These are phyloP conservation scores for Debaryomyces tyrocola DNA, from an alignment of 805 yeast genomes.

Conservation along the genomic window DNA sequence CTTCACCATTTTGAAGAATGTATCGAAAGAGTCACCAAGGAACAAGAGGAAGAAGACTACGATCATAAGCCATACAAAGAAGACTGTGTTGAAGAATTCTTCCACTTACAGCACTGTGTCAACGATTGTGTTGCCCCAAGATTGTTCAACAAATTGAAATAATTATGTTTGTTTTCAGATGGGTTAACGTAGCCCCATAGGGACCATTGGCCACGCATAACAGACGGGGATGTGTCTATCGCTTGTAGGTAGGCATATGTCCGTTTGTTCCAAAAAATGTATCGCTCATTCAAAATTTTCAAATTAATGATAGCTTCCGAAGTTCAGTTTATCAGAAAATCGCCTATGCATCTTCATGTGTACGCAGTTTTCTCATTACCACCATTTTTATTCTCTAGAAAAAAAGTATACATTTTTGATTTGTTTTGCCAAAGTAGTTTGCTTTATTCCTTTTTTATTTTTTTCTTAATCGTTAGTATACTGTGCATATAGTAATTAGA, in stretches of 20 bases:
- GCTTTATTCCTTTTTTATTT: conserved; percentile 1
- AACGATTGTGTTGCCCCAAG: conserved; percentile 91
- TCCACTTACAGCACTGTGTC: conserved; percentile 93
- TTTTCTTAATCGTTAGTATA: conserved; percentile 2
- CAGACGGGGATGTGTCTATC: background rate
- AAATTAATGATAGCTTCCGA: background rate
- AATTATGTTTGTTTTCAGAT: conserved; percentile 18
- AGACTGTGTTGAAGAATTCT: conserved; percentile 97
- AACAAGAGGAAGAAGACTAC: conserved; percentile 80
- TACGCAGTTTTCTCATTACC: background rate
- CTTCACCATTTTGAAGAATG: conserved; percentile 93
- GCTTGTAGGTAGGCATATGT: background rate
- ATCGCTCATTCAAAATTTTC: background rate
- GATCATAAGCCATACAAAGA: conserved; percentile 82
- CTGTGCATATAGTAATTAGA: conserved; percentile 10
- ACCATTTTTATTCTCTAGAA: background rate
- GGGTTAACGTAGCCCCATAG: background rate
- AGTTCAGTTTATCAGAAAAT: background rate
- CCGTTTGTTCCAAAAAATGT: background rate
- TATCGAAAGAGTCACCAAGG: conserved; percentile 90
- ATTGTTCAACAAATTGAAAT: conserved; percentile 83
- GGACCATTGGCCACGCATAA: no score
- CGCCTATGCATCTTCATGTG: background rate
- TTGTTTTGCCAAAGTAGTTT: background rate
- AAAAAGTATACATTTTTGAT: background rate